Evolutionary conservation across 306 rosid genomes (phyloP), one percentile per base, ranked within the genome.

Genomic region (Sophora flavescens): DNA sequence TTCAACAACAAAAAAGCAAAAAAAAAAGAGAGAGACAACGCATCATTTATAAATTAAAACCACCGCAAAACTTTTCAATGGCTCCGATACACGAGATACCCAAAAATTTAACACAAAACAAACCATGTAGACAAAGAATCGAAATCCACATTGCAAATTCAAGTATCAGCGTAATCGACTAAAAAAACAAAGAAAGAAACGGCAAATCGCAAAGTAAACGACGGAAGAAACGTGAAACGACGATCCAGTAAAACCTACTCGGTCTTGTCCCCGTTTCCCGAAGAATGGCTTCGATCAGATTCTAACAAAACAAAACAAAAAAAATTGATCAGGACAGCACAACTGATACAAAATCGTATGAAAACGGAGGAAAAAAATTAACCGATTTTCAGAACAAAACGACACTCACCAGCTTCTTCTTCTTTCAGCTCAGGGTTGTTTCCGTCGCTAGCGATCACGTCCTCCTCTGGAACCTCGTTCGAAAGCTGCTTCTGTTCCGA

Each of bases 401-500:
- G 42, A 53, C 50, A 75, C 88, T 74, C 81, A 93, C 97, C 96
- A 59, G 75, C 81, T 68, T 64, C 89, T 14, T 76, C 87, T 71
- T 75, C 84, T 11, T 72, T 83, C 33, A 68, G 70, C n/a, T 83
- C 86, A 22, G 44, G 32, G 78, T 63, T 67, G 17, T 67, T 77
- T 16, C 41, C 44, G n/a, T 15, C 69, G 69, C 48, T 14, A 82
- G 66, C 86, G 57, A 57, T 82, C 66, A 81, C 91, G 64, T 56
- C 76, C 60, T 84, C 91, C 17, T 74, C 82, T 36, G 54, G 17
- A 69, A 80, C 39, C 51, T 84, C 91, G 22, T 51, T 63, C 42
- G 81, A 56, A 38, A 84, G 87, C 86, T 86, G 86, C 87, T 86
- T 88, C 86, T 84, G 88, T 10, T 90, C 80, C 60, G 96, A 87